Percentiles rank a stretch among this genome's conserved stretches.
Conservation (phyloP, 495 filamentous ascomycete species). For the Penicillium paxilli region DNA sequence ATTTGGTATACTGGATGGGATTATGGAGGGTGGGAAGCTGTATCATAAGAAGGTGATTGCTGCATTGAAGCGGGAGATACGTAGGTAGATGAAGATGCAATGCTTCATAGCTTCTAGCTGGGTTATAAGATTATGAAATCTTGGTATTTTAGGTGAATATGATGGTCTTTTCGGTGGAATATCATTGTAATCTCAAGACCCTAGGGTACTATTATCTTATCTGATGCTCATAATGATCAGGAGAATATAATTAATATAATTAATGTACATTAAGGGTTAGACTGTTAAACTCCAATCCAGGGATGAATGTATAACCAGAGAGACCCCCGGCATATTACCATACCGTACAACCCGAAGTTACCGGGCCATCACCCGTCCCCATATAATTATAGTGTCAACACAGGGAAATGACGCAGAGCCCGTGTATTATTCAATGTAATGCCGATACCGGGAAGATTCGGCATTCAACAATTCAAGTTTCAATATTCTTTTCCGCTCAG, state of each 20-base stretch:
- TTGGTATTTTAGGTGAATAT: no score
- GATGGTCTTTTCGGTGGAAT: no score
- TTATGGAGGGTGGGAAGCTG: conserved; percentile 28
- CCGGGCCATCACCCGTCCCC: no score
- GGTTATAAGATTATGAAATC: no score
- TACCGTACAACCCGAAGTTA: conserved; percentile 23
- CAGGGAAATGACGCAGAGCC: neutral
- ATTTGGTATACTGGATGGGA: conserved; percentile 31
- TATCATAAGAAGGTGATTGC: conserved; percentile 32
- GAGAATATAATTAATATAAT: no score
- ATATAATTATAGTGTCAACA: no score
- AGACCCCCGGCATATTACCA: conserved; percentile 8
- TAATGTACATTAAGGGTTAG: no score
- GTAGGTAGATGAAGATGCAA: conserved; percentile 7
- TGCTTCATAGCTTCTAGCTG: neutral
- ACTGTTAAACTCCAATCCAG: neutral
- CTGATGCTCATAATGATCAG: no score
- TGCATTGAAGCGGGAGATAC: conserved; percentile 24
- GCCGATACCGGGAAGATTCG: conserved; percentile 45
- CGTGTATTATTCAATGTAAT: conserved; percentile 15
- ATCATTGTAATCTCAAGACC: no score
- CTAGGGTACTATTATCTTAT: no score
- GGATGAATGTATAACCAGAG: conserved; percentile 16
- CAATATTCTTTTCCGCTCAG: conserved; percentile 10
- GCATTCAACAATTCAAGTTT: conserved; percentile 19